These are phyloP conservation scores for Kuraishia cidri DNA, from an alignment of 805 yeast genomes.

Conservation along the genomic window DNA sequence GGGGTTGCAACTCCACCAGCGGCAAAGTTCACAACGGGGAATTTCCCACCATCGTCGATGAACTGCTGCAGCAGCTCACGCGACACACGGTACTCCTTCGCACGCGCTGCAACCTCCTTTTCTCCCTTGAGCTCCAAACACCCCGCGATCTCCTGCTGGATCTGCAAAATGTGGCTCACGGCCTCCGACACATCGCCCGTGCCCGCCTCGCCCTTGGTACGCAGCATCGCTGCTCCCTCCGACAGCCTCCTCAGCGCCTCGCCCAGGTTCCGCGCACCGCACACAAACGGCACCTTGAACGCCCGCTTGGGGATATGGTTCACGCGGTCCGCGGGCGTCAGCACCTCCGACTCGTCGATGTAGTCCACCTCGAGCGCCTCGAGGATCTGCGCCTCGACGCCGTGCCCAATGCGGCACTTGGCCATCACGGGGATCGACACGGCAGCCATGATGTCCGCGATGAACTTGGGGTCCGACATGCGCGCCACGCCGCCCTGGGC, in stretches of 20 bases:
- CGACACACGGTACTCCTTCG: conserved; percentile 53
- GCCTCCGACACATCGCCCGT: conserved; percentile 85
- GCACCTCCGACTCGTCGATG: conserved; percentile 78
- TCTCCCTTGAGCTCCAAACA: conserved; percentile 29
- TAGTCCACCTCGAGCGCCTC: conserved; percentile 68
- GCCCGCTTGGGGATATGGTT: conserved; percentile 53
- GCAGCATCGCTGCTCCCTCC: conserved; percentile 84
- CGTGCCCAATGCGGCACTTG: conserved; percentile 76
- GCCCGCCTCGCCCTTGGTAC: conserved; percentile 87
- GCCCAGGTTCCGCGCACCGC: conserved; percentile 77
- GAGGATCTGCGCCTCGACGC: conserved; percentile 73
- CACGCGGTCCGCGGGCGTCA: conserved; percentile 71
- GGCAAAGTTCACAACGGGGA: conserved; percentile 81
- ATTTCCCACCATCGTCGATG: conserved; percentile 43
- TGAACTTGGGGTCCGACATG: conserved; percentile 81
- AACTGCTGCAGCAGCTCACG: conserved; percentile 38
- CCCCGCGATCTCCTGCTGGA: conserved; percentile 44
- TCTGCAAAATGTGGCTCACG: conserved; percentile 60
- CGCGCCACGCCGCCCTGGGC: conserved; percentile 76
- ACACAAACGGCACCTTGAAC: conserved; percentile 70
- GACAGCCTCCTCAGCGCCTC: conserved; percentile 72
- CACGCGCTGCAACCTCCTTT: conserved; percentile 37
- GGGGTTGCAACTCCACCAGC: conserved; percentile 90
- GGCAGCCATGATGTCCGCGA: conserved; percentile 61
- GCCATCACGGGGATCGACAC: conserved; percentile 80